phyloP scores from a whole-genome alignment of 768 basidiomycete species.

The Mycena vulgaris region DNA sequence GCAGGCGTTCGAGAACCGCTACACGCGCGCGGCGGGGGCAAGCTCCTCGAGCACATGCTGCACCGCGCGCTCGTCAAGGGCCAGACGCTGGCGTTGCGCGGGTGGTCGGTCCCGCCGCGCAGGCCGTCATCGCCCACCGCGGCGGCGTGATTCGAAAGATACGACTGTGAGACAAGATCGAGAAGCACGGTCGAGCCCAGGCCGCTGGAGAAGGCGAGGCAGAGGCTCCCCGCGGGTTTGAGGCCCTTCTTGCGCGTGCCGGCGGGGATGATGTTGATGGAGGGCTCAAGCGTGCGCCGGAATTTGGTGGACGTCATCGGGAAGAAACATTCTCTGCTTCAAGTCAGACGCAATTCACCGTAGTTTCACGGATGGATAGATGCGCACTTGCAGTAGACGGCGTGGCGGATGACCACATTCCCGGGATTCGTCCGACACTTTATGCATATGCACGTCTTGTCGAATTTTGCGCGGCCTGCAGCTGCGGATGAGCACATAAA shows the following conservation, averaged over 20 bases:
- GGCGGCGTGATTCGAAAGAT: slow-evolving; percentile 61
- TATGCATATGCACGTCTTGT: slow-evolving; percentile 77
- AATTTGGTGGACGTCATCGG: slow-evolving; percentile 76
- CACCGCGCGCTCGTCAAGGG: no score
- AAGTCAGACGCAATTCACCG: slow-evolving; percentile 8
- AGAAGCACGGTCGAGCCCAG: slow-evolving; percentile 82
- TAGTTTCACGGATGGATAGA: slow-evolving; percentile 14
- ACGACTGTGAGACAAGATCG: slow-evolving; percentile 75
- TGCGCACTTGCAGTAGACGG: slow-evolving; percentile 87
- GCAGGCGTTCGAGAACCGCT: no score
- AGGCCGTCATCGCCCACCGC: slow-evolving; percentile 44
- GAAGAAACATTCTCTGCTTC: slow-evolving; percentile 74
- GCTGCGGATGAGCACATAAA: slow-evolving; percentile 15
- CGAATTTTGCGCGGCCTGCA: slow-evolving; percentile 76
- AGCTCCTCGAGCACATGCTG: no score
- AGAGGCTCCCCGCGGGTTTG: slow-evolving; percentile 77
- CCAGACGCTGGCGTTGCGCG: slow-evolving; percentile 76
- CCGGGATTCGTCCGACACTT: slow-evolving; percentile 79
- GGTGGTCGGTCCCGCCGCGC: slow-evolving; percentile 76
- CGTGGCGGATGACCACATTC: slow-evolving; percentile 82
- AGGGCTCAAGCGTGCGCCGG: slow-evolving; percentile 74
- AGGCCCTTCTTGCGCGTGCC: slow-evolving; percentile 71
- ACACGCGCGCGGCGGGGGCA: no score
- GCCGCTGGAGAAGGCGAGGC: slow-evolving; percentile 85
- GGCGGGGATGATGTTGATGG: slow-evolving; percentile 69